Evolutionary conservation across 1,284 basidiomycete species (phyloP).

Genomic region (Pseudozyma tsukubaensis): DNA sequence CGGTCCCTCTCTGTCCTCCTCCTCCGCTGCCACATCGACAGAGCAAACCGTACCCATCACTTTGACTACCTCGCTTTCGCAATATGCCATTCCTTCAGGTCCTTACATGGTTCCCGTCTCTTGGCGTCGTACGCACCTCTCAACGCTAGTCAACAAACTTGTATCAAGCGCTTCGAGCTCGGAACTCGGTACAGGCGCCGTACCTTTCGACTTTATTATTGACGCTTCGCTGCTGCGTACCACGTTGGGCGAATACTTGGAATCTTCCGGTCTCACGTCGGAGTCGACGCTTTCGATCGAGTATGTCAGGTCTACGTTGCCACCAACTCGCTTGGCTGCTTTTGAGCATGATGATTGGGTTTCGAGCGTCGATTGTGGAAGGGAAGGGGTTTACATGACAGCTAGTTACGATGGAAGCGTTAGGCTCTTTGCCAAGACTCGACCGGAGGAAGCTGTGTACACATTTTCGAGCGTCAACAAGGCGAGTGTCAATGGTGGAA

Average conservation of each 20-base stretch:
- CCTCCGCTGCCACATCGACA: not conserved
- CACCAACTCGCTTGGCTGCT: slow-evolving; percentile 83
- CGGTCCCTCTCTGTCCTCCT: not conserved
- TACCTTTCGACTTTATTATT: slow-evolving; percentile 95
- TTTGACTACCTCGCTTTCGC: slow-evolving; percentile 62
- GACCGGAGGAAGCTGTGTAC: slow-evolving; percentile 41
- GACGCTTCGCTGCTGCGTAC: slow-evolving; percentile 79
- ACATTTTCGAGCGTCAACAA: slow-evolving; percentile 56
- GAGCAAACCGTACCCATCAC: slow-evolving; percentile 54
- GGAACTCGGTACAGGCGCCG: slow-evolving; percentile 70
- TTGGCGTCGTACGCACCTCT: slow-evolving; percentile 96
- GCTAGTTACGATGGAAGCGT: slow-evolving; percentile 68
- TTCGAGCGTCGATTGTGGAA: slow-evolving; percentile 76
- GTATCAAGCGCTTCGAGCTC: slow-evolving; percentile 71
- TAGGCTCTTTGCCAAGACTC: slow-evolving; percentile 52
- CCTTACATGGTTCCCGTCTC: slow-evolving; percentile 92
- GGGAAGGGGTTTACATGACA: slow-evolving; percentile 64
- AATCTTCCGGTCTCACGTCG: slow-evolving; percentile 76
- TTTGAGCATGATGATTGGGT: slow-evolving; percentile 95
- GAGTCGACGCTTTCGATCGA: slow-evolving; percentile 92
- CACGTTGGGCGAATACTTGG: slow-evolving; percentile 81
- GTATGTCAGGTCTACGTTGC: slow-evolving; percentile 91
- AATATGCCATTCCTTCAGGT: slow-evolving; percentile 84
- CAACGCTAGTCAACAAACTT: slow-evolving; percentile 95
- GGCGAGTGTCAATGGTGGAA: slow-evolving; percentile 28